Evolutionary conservation across 345 rosid species (phyloP), one percentile per base, ranked within the genome.

Genomic region (Aquilaria malaccensis): DNA sequence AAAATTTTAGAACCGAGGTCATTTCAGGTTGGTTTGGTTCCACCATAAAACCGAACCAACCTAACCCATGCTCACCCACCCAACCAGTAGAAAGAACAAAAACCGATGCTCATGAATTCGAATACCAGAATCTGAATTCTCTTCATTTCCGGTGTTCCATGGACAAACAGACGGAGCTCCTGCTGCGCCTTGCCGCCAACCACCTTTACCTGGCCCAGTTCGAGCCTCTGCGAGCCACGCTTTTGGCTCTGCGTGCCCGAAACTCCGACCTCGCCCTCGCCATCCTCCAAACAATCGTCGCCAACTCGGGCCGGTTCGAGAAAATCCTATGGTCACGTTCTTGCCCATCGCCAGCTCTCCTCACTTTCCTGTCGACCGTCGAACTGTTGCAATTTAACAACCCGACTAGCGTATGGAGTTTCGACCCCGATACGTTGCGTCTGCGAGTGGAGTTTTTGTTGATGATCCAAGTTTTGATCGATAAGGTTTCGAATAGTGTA

Each of bases 201-300:
- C 92, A 93, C 71, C 96, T 93, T 58, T 77, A 84, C 70, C 77
- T 93, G 14, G 91, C 90, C 43, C 98, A 93, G 50, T 87, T 87
- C 84, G 98, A 93, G 87, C 89, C 98, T 13, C 69, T 93, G 22
- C 84, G 96, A 30, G 98, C 97, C 52, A 73, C 80, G 52, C 80
- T 93, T n/a, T 80, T 79, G 32, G 68, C 96, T 60, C 89, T 93
- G 67, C 88, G 89, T 13, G 61, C 81, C 53, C 82, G 81, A 55
- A 77, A 76, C 61, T 88, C 94, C 0, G 94, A 81, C 65, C 86
- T 89, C 46, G 83, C 97, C 15, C 75, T 72, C 60, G 64, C 85
- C 15, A 65, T 89, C 49, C 94, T 93, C 62, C 96, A 81, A 70
- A 77, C 96, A 13, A 80, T 93, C 66, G 88, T 93, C 30, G 78